Conservation (phyloP, 2,329 filamentous ascomycete species). For the Trichoderma pleuroti region DNA sequence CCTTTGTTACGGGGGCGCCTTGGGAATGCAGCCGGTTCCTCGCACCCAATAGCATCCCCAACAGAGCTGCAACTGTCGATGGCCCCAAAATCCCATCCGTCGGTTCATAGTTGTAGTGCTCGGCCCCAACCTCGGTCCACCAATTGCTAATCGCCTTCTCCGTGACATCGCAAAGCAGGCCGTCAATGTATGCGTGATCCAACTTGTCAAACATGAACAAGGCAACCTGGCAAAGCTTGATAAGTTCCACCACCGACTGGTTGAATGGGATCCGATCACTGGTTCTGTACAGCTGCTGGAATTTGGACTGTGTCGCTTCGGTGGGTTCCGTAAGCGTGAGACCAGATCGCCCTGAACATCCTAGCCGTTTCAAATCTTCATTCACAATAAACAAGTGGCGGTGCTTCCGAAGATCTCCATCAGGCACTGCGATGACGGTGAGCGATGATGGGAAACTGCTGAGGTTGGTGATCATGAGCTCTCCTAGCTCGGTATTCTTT, state of each 20-base stretch:
- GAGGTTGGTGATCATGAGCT: slow-evolving; percentile 90
- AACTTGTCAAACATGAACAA: slow-evolving; percentile 84
- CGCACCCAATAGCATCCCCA: slow-evolving; percentile 86
- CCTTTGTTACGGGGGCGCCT: slow-evolving; percentile 81
- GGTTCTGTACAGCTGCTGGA: slow-evolving; percentile 83
- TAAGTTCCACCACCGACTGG: slow-evolving; percentile 77
- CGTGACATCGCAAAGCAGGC: slow-evolving; percentile 87
- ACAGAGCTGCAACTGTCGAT: slow-evolving; percentile 80
- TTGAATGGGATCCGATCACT: slow-evolving; percentile 77
- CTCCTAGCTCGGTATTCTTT: slow-evolving; percentile 77
- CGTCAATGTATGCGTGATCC: slow-evolving; percentile 85
- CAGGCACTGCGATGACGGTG: slow-evolving; percentile 86
- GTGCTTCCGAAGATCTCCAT: slow-evolving; percentile 78
- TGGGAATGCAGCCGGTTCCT: slow-evolving; percentile 83
- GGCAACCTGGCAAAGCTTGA: slow-evolving; percentile 87
- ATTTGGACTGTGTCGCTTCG: slow-evolving; percentile 82
- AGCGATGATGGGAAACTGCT: slow-evolving; percentile 88
- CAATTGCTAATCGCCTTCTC: slow-evolving; percentile 88
- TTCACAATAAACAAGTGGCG: slow-evolving; percentile 87
- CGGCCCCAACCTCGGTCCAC: slow-evolving; percentile 92
- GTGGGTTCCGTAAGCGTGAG: slow-evolving; percentile 76
- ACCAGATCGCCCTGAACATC: slow-evolving; percentile 85
- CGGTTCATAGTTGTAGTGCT: slow-evolving; percentile 89
- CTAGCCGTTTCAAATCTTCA: slow-evolving; percentile 86
- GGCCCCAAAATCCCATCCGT: slow-evolving; percentile 90